Conservation (phyloP, 2,329 filamentous ascomycete species). For the Pseudomassariella vexata region DNA sequence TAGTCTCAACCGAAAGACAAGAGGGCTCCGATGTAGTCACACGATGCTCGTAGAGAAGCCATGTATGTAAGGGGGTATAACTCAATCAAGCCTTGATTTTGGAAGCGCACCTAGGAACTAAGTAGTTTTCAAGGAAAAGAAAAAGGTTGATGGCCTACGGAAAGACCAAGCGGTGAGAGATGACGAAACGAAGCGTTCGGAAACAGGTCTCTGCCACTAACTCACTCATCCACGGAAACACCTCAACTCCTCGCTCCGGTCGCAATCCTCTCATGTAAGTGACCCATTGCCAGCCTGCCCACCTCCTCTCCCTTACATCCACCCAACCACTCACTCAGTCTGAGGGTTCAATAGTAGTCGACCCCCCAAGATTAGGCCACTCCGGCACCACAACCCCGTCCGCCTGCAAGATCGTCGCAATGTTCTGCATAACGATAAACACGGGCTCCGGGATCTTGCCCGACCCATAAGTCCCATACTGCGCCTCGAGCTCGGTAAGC, state of each 20-base stretch:
- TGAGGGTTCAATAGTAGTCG: constrained; percentile 12
- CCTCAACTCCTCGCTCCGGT: no score
- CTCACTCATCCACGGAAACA: no score
- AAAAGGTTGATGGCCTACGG: constrained; percentile 5
- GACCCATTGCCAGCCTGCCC: not conserved
- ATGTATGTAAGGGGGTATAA: constrained; percentile 2
- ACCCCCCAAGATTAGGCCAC: constrained; percentile 17
- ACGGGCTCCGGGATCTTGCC: constrained; percentile 14
- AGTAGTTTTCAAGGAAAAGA: constrained; percentile 8
- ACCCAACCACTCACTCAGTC: constrained; percentile 5
- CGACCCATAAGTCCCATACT: constrained; percentile 15
- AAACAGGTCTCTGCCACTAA: no score
- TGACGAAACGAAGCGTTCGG: no score
- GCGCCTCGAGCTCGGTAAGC: constrained; percentile 13
- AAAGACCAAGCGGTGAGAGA: constrained; percentile 6
- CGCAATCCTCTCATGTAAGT: not conserved
- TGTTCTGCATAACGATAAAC: constrained; percentile 17
- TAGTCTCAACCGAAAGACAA: no score
- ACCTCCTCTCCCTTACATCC: not conserved
- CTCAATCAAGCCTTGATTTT: constrained; percentile 10
- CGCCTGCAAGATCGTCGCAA: constrained; percentile 17
- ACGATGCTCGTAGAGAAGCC: not conserved
- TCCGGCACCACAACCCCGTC: constrained; percentile 15
- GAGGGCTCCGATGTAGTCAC: no score
- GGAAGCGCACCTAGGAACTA: constrained; percentile 5